Evolutionary conservation across 192 early-diverging fungal genomes (phyloP).

Genomic region (Podila epigama): DNA sequence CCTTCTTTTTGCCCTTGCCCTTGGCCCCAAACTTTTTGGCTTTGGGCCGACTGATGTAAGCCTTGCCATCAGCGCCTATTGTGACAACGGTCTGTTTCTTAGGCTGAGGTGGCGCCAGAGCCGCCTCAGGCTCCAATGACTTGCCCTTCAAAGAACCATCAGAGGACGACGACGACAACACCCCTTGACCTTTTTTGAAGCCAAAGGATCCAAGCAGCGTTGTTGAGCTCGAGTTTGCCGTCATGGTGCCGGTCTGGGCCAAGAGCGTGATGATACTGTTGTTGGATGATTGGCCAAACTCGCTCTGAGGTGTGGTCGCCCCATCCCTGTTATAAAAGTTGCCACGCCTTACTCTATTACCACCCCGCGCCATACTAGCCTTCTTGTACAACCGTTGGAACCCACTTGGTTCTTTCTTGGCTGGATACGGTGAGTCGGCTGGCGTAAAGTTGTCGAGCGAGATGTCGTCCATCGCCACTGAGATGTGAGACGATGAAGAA

Average conservation of each 20-base stretch:
- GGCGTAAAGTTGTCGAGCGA: conserved; percentile 23
- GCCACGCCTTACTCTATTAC: neutral
- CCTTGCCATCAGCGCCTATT: conserved; percentile 13
- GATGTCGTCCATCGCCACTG: conserved; percentile 34
- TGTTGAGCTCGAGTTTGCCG: conserved; percentile 19
- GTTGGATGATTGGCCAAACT: conserved; percentile 13
- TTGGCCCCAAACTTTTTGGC: conserved; percentile 15
- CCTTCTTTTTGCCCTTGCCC: neutral
- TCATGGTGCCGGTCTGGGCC: conserved; percentile 7
- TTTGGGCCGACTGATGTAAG: conserved; percentile 11
- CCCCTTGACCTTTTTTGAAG: conserved; percentile 5
- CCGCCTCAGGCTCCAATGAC: neutral
- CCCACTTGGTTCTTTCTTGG: neutral
- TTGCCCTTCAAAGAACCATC: neutral
- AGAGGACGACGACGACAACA: neutral
- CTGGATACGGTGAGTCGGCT: conserved; percentile 1
- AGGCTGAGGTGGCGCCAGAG: neutral
- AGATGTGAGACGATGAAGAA: conserved; percentile 13
- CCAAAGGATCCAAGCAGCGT: conserved; percentile 25
- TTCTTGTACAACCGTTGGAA: neutral
- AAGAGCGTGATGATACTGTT: conserved; percentile 25
- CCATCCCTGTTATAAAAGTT: neutral
- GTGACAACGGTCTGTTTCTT: conserved; percentile 4
- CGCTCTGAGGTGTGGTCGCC: conserved; percentile 1
- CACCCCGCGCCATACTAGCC: neutral